phyloP scores from a whole-genome alignment of 257 asterid genomes.

The Misopates orontium region DNA sequence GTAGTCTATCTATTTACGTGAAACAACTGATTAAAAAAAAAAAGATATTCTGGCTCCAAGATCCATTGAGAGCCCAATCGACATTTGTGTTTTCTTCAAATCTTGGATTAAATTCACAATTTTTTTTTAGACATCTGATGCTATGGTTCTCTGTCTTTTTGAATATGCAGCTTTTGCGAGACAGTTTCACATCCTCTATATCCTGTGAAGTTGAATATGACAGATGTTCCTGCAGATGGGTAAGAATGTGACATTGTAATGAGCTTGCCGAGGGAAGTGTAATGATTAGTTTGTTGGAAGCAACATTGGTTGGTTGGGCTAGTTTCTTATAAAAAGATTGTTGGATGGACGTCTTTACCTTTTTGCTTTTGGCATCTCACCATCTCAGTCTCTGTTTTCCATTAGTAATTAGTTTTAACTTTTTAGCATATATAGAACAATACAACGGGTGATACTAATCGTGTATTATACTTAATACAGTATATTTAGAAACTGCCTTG shows the following conservation, averaged over 20 bases:
- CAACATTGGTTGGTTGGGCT: not conserved
- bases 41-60: not conserved
- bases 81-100: slow-evolving; percentile 1
- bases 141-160: slow-evolving; percentile 12
- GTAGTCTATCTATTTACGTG: slow-evolving; percentile 15
- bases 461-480: not conserved
- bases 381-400: not conserved
- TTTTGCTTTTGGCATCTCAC: not conserved
- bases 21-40: slow-evolving; percentile 19
- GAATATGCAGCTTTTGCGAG: slow-evolving; percentile 76
- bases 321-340: not conserved
- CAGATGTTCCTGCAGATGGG: slow-evolving; percentile 83
- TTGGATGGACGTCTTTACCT: not conserved
- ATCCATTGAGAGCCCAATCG: not conserved
- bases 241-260: slow-evolving; percentile 35
- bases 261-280: not conserved
- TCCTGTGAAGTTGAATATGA: slow-evolving; percentile 69
- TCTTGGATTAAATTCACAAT: slow-evolving; percentile 12
- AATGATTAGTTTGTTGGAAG: not conserved
- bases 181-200: slow-evolving; percentile 61
- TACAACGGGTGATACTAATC: not conserved
- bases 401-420: not conserved
- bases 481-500: no score
- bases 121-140: slow-evolving; percentile 18
- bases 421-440: not conserved